Evolutionary conservation across 306 rosid genomes (phyloP).

Genomic region (Urtica urens): DNA sequence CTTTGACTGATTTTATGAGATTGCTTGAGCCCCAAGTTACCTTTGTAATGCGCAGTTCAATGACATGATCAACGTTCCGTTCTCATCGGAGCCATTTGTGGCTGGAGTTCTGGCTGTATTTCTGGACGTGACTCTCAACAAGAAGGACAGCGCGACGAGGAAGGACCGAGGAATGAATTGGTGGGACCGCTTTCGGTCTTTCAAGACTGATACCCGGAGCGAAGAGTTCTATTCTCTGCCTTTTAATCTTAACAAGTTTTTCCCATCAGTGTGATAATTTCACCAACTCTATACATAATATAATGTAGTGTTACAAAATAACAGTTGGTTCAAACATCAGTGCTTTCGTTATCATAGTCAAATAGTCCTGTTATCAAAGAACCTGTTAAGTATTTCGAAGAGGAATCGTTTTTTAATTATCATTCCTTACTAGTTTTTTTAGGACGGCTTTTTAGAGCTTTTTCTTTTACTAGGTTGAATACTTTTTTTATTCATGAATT

Average conservation of each 20-base stretch:
- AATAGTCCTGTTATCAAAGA: too few relatives aligned
- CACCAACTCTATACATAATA: too few relatives aligned
- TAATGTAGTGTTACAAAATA: too few relatives aligned
- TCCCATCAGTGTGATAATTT: constrained; percentile 63
- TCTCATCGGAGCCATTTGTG: constrained; percentile 72
- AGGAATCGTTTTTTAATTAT: too few relatives aligned
- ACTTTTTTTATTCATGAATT: too few relatives aligned
- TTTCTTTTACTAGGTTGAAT: too few relatives aligned
- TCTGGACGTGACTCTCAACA: constrained; percentile 51
- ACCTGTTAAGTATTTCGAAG: too few relatives aligned
- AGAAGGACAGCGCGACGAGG: constrained; percentile 47
- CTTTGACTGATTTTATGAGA: background rate
- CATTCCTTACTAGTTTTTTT: too few relatives aligned
- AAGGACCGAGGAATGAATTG: constrained; percentile 86
- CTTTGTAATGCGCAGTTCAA: constrained; percentile 72
- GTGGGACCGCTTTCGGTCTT: constrained; percentile 77
- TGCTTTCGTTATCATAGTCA: too few relatives aligned
- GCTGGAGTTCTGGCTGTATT: constrained; percentile 59
- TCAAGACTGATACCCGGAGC: constrained; percentile 67
- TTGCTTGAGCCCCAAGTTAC: too few relatives aligned
- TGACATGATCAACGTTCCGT: constrained; percentile 90
- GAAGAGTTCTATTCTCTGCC: constrained; percentile 88
- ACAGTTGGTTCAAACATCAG: too few relatives aligned
- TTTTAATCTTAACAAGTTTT: constrained; percentile 84
- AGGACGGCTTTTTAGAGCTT: too few relatives aligned